Evolutionary conservation across 352 stramenopile genomes (phyloP), one percentile per base, ranked within the genome.

Genomic region (Pythium aquatile): DNA sequence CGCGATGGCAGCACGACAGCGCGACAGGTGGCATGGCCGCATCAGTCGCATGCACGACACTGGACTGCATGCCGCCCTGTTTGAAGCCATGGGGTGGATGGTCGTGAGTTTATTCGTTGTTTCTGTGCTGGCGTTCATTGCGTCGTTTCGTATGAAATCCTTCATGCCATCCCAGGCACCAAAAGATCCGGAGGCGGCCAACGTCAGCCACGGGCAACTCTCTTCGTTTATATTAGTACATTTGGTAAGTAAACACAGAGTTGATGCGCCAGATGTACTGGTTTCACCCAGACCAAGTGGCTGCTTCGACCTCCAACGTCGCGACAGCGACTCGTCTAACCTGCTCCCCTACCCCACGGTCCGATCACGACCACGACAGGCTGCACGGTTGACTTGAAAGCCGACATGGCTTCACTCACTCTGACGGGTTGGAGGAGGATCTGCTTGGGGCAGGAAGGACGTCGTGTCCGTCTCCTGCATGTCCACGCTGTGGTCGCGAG

Each of bases 401-500:
- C 53, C 61, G 49, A 58, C 61, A 68, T 62, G 54, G 61, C 53
- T 68, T 58, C 58, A 63, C 33, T 55, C 30, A n/a, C 2, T 13
- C 8, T 54, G 3, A 54, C 29, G 40, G 35, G 4, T 26, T 51
- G 28, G 3, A 26, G 20, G 20, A 24, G 20, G 47, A 55, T 29
- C 29, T 26, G 24, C 11, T 35, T 9, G 5, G 28, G 56, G 64
- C 33, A 88, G 69, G 55, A 88, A 86, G 20, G 74, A 80, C 7
- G 37, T 10, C 47, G 58, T 39, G 32, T 35, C 20, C 35, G 32
- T 42, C 52, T 55, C 53, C 32, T 68, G 33, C 73, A 91, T 79
- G 53, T 84, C 71, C 58, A 91, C 62, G 35, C 66, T 58, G 37
- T 89, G 82, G 32, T 73, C 66, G 14, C 76, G 70, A 4, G 83